Conservation (phyloP, 495 filamentous ascomycete genomes). For the Cercophora samala region DNA sequence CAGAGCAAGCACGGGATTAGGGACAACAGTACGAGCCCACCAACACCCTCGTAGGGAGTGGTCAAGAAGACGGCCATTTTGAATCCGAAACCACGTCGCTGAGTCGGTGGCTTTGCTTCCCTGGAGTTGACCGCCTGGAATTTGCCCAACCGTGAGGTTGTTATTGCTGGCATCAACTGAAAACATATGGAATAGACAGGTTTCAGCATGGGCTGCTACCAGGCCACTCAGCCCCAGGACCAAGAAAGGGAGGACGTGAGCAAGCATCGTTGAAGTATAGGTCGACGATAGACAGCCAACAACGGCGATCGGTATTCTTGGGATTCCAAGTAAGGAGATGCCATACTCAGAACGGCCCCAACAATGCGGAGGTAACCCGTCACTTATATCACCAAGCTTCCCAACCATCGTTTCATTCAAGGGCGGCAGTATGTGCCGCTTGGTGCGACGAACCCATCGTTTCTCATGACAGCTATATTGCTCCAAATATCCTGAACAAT, state of each 20-base stretch:
- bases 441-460: neutral
- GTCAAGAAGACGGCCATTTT: conserved; percentile 7
- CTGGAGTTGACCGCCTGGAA: conserved; percentile 9
- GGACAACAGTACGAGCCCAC: conserved; percentile 14
- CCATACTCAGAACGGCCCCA: neutral
- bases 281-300: neutral
- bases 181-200: neutral
- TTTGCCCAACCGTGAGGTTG: conserved; percentile 9
- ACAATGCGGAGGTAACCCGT: neutral
- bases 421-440: neutral
- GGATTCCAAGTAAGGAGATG: neutral
- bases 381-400: neutral
- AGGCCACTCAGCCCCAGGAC: neutral
- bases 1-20: neutral
- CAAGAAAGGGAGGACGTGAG: neutral
- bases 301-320: neutral
- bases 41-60: conserved; percentile 7
- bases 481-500: neutral
- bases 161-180: neutral
- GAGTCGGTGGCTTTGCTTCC: neutral
- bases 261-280: neutral
- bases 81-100: neutral
- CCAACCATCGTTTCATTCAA: neutral
- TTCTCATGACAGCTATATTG: neutral
- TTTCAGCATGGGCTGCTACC: neutral